A percentile compares a stretch with the other conserved stretches of the same genome.
Evolutionary conservation across 352 stramenopile species (phyloP).

Genomic region (Globisporangium orthogonon): DNA sequence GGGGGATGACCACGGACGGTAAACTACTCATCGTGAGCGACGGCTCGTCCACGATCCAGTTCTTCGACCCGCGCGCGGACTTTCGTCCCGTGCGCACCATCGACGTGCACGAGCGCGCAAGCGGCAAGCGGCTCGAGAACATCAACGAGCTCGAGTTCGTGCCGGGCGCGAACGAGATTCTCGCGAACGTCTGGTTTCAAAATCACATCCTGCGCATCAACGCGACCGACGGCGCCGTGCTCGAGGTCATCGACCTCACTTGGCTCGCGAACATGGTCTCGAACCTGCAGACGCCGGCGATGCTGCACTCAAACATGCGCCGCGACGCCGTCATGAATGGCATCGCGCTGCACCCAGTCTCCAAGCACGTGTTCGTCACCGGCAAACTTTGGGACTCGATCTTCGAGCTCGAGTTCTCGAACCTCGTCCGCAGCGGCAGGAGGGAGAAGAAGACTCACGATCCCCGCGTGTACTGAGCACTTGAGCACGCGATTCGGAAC

Average conservation of each 20-base stretch:
- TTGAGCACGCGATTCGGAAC: constrained; percentile 1
- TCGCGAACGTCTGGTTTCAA: constrained; percentile 86
- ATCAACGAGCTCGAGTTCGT: constrained; percentile 89
- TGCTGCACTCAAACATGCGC: constrained; percentile 31
- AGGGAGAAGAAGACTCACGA: not conserved
- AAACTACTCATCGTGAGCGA: constrained; percentile 82
- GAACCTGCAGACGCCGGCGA: constrained; percentile 40
- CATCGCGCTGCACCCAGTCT: constrained; percentile 71
- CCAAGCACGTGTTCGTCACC: constrained; percentile 61
- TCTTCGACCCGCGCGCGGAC: constrained; percentile 58
- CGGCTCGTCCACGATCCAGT: constrained; percentile 67
- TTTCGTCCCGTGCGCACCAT: constrained; percentile 56
- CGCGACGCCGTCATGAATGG: constrained; percentile 86
- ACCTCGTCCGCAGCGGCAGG: constrained; percentile 15
- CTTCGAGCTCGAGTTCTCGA: constrained; percentile 74
- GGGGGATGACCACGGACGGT: constrained; percentile 83
- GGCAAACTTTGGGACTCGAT: constrained; percentile 85
- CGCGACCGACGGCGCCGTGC: constrained; percentile 45
- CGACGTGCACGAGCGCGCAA: constrained; percentile 25
- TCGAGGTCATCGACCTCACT: constrained; percentile 65
- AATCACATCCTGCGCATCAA: constrained; percentile 77
- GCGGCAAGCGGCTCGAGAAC: constrained; percentile 36
- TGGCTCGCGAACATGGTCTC: constrained; percentile 57
- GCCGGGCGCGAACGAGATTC: constrained; percentile 68
- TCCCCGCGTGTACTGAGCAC: not conserved